Conservation (phyloP, 352 stramenopile species). For the Pythium pyrilobum region DNA sequence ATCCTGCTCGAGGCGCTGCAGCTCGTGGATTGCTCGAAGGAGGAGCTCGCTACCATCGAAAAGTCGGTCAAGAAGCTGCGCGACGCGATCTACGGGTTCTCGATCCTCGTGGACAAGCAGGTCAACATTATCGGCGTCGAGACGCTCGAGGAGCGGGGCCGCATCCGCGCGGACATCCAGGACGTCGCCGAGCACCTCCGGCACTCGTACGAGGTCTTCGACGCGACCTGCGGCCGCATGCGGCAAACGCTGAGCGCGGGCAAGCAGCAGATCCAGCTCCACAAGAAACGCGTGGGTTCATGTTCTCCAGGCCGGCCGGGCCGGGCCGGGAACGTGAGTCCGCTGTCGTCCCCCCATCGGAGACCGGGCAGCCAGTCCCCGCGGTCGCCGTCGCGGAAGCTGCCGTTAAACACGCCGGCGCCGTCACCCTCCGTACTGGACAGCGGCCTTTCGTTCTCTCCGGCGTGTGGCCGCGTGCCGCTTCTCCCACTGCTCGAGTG, state of each 20-base stretch:
- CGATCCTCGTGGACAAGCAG: slow-evolving; percentile 72
- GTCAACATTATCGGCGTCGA: slow-evolving; percentile 53
- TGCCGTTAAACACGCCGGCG: neutral
- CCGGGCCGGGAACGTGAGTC: neutral
- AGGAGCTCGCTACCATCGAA: slow-evolving; percentile 54
- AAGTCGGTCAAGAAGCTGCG: slow-evolving; percentile 49
- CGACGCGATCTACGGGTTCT: slow-evolving; percentile 57
- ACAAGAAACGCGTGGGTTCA: slow-evolving; percentile 36
- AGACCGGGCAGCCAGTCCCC: neutral
- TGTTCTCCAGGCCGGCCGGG: neutral
- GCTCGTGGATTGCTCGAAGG: slow-evolving; percentile 53
- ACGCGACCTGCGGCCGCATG: slow-evolving; percentile 53
- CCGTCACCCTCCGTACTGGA: slow-evolving; percentile 10
- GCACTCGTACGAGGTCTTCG: slow-evolving; percentile 43
- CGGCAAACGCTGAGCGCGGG: slow-evolving; percentile 40
- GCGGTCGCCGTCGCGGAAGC: neutral
- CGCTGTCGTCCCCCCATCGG: neutral
- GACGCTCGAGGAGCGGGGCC: slow-evolving; percentile 35
- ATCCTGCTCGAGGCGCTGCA: slow-evolving; percentile 57
- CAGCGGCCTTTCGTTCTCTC: slow-evolving; percentile 7
- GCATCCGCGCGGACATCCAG: slow-evolving; percentile 55
- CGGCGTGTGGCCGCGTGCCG: slow-evolving; percentile 3
- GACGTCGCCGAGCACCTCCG: slow-evolving; percentile 54
- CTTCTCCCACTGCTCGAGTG: slow-evolving; percentile 12
- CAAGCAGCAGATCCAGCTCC: slow-evolving; percentile 46